Conservation (phyloP, 331 rosid species). For the Dryas integrifolia region DNA sequence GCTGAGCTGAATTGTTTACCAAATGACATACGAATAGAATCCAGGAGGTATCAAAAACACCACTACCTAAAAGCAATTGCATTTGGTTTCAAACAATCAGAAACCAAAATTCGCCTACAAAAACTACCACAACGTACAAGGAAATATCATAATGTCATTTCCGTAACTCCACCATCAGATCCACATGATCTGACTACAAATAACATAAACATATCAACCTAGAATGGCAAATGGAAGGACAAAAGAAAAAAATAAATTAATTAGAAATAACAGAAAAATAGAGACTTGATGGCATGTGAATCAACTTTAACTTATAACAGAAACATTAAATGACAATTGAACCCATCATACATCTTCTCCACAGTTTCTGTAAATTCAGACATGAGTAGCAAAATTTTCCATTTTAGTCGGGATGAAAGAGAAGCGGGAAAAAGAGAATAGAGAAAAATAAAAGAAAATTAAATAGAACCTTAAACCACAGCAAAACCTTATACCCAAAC, state of each 20-base stretch:
- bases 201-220: not conserved
- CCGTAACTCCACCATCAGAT: constrained; percentile 27
- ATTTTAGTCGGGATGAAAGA: constrained; percentile 10
- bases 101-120: not conserved
- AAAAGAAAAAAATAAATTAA: not conserved
- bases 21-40: constrained; percentile 1
- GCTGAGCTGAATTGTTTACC: not conserved
- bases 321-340: not conserved
- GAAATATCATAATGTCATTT: not conserved
- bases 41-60: not conserved
- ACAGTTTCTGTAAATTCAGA: constrained; percentile 6
- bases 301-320: constrained; percentile 3
- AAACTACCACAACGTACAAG: not conserved
- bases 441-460: not conserved
- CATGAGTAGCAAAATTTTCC: not conserved
- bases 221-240: not conserved
- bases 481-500: constrained; percentile 36
- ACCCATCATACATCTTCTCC: constrained; percentile 6
- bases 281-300: not conserved
- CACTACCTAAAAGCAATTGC: constrained; percentile 3
- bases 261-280: not conserved
- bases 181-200: constrained; percentile 19
- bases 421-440: constrained; percentile 8
- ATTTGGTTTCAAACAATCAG: constrained; percentile 2
- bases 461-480: constrained; percentile 31